phyloP scores from a whole-genome alignment of 2,329 filamentous ascomycete genomes.

The Diaporthe longicolla region DNA sequence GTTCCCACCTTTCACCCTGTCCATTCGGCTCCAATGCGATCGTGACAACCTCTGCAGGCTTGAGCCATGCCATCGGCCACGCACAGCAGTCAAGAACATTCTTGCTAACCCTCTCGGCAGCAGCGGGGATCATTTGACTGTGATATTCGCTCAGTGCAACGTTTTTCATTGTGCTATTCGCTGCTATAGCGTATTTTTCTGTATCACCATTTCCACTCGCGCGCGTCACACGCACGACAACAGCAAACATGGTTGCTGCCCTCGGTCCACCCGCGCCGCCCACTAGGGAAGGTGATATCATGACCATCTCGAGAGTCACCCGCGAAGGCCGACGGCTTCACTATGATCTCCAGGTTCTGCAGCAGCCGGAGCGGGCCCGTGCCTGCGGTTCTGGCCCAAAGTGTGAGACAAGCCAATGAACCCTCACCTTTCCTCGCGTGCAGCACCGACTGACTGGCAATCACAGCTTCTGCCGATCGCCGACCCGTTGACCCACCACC shows the following conservation, averaged over 20 bases:
- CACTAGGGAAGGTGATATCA: conserved; percentile 38
- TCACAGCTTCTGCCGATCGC: conserved; percentile 83
- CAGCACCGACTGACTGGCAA: conserved; percentile 40
- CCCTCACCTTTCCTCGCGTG: conserved; percentile 46
- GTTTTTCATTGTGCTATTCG: not conserved
- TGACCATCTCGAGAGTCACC: conserved; percentile 62
- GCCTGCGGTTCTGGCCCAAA: conserved; percentile 97
- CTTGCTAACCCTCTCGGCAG: conserved; percentile 1
- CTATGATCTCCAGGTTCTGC: conserved; percentile 88
- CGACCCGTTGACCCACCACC: conserved; percentile 95
- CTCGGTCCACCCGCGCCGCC: conserved; percentile 40
- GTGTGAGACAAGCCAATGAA: conserved; percentile 71
- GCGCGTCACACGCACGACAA: conserved; percentile 1
- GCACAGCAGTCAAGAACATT: not conserved
- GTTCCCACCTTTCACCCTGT: not conserved
- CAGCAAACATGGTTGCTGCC: conserved; percentile 34
- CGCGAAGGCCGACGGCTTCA: conserved; percentile 82
- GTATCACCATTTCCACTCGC: conserved; percentile 10
- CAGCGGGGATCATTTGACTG: not conserved
- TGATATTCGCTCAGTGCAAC: not conserved
- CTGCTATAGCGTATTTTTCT: not conserved
- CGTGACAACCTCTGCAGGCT: not conserved
- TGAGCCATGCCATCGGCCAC: not conserved
- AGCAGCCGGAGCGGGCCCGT: conserved; percentile 93
- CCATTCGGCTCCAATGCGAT: not conserved